These are phyloP conservation scores for Polygonum maritimum DNA, from an alignment of 148 eudicot species.

Conservation along the genomic window DNA sequence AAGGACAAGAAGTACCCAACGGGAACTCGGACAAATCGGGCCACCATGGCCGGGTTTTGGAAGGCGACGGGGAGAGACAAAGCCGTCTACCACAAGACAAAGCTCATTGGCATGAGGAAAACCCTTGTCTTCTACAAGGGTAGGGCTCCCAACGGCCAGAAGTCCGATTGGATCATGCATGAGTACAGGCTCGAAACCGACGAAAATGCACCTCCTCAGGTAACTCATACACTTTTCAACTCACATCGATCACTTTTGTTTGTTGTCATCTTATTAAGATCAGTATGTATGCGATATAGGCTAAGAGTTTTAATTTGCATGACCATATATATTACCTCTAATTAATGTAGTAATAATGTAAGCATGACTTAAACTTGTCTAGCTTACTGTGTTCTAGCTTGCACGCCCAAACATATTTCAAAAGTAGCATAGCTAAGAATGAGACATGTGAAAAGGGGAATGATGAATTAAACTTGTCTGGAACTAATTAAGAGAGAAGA, in stretches of 20 bases:
- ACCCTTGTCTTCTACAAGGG: conserved; percentile 89
- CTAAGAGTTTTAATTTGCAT: too few species aligned
- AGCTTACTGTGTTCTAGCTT: too few species aligned
- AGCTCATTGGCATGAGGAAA: conserved; percentile 78
- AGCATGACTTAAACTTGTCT: too few species aligned
- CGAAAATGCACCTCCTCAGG: conserved; percentile 83
- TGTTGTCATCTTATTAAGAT: too few species aligned
- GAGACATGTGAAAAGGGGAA: too few species aligned
- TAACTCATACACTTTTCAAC: neutral
- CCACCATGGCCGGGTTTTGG: conserved; percentile 87
- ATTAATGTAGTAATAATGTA: too few species aligned
- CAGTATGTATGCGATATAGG: neutral
- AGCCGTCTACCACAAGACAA: conserved; percentile 51
- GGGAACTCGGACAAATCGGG: conserved; percentile 77
- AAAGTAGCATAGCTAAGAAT: too few species aligned
- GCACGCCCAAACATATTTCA: too few species aligned
- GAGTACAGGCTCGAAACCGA: conserved; percentile 86
- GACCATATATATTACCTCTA: too few species aligned
- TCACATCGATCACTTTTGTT: too few species aligned
- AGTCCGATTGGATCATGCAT: conserved; percentile 89
- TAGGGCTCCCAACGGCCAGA: conserved; percentile 79
- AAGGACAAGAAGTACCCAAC: conserved; percentile 77
- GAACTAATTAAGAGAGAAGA: too few species aligned
- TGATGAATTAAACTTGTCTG: too few species aligned
- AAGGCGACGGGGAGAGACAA: conserved; percentile 88